phyloP scores from a whole-genome alignment of 345 rosid species.

The Eucalyptus pumila region DNA sequence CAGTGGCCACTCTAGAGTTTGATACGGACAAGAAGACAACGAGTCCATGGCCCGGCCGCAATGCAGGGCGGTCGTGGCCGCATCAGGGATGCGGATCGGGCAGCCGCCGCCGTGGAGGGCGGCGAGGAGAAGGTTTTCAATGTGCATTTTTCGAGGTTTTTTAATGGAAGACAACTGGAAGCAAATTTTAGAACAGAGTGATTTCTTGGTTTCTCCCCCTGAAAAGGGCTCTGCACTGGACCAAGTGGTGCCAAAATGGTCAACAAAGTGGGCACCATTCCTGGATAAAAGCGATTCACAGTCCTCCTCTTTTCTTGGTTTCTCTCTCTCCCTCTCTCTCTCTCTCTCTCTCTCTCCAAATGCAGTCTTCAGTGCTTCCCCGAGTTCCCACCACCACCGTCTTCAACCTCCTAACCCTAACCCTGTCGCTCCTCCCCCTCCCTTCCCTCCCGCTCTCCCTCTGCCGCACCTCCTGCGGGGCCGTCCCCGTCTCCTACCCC shows the following conservation, averaged over 20 bases:
- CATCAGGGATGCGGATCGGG: background rate
- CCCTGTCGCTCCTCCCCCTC: background rate
- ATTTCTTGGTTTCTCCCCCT: background rate
- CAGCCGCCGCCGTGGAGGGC: background rate
- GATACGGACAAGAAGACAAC: background rate
- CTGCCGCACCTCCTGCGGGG: constrained; percentile 61
- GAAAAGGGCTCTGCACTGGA: background rate
- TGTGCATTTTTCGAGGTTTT: background rate
- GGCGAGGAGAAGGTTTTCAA: background rate
- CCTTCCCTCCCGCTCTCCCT: background rate
- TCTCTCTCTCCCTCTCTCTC: background rate
- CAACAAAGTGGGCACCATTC: background rate
- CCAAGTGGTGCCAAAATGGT: background rate
- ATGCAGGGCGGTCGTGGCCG: background rate
- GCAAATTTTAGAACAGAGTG: background rate
- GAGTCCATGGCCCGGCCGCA: background rate
- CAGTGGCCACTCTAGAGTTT: background rate
- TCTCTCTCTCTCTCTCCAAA: background rate
- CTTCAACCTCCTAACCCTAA: background rate
- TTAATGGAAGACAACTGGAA: background rate
- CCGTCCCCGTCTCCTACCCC: constrained; percentile 58
- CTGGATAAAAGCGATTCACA: background rate
- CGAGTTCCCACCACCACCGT: background rate
- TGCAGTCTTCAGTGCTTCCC: background rate
- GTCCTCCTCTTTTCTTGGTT: background rate